Evolutionary conservation across 2,329 filamentous ascomycete genomes (phyloP), one percentile per base, ranked within the genome.

Genomic region (Lecanicillium sp.): DNA sequence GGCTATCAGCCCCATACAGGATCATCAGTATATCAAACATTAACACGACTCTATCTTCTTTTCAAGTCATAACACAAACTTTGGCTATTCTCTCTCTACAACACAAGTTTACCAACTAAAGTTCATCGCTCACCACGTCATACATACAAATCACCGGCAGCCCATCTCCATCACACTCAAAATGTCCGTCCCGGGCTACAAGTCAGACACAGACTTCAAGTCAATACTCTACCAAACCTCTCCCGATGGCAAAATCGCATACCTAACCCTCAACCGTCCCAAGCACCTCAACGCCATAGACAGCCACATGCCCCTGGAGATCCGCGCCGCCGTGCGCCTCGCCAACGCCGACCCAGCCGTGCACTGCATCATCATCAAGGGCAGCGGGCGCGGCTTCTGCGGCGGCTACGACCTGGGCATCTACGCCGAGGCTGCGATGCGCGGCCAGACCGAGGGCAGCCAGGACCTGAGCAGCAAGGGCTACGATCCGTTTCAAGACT

Each of bases 261-360:
- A 46, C 42, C 36, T 46, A 17, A 44, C 38, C 12, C 37, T 44
- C 17, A 43, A 44, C 38, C 40, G 40, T n/a, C 42, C 44, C 5
- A 16, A 32, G 16, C 44, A 41, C 18, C 39, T 41, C 35, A 44
- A 46, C 29, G 42, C 42, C 37, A 43, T 45, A 18, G 41, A 45
- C 16, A 11, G 33, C 9, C 25, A 43, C 16, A 41, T 42, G 27
- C 41, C 44, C 3, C 14, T 28, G 9, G 39, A 40, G 19, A 33
- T 44, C 19, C 37, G 44, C 28, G 40, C 35, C 18, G 42, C 44
- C 9, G 40, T 43, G 15, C 39, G 35, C 3, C 27, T 37, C 5
- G 44, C 44, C 31, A 46, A 46, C 22, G 16, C 17, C 9, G 41
- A 46, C 18, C 37, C 42, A 18, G 14, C 5, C 5, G 35, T 44